A percentile compares a stretch with the other conserved stretches of the same genome.
Evolutionary conservation across 176 grass and related monocot species (phyloP).

Genomic region (Carex scoparia): DNA sequence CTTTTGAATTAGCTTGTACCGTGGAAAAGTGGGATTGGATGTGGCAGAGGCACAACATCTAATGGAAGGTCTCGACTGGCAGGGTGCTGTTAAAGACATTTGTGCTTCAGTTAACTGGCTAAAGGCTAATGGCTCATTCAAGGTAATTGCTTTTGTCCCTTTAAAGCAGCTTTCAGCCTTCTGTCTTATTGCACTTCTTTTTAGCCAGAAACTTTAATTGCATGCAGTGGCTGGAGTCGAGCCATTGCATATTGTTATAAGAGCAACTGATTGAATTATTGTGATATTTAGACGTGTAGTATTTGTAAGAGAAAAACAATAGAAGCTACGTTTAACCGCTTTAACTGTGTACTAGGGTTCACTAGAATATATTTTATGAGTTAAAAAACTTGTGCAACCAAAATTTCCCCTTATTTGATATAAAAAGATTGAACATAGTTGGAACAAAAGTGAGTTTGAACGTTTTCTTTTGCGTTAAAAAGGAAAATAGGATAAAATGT

Average conservation of each 20-base stretch:
- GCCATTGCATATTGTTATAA: neutral
- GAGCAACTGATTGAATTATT: neutral
- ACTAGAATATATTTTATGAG: too few species aligned
- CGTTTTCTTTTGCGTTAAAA: too few species aligned
- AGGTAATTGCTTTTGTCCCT: slow-evolving; percentile 34
- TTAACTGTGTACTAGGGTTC: neutral
- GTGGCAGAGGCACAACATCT: slow-evolving; percentile 84
- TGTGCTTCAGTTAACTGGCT: slow-evolving; percentile 92
- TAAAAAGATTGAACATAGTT: too few species aligned
- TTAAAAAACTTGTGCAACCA: too few species aligned
- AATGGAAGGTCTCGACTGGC: slow-evolving; percentile 85
- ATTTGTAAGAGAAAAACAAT: neutral
- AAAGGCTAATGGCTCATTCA: slow-evolving; percentile 77
- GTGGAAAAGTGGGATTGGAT: slow-evolving; percentile 84
- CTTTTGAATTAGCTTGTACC: slow-evolving; percentile 71
- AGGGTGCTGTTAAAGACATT: slow-evolving; percentile 80
- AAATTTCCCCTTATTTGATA: too few species aligned
- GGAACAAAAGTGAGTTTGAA: too few species aligned
- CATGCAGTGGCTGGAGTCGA: neutral
- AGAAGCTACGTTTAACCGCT: neutral
- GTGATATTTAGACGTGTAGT: neutral
- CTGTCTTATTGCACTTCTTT: neutral
- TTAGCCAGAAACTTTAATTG: slow-evolving; percentile 9
- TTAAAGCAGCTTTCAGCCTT: neutral
- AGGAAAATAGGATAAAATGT: too few species aligned